These are phyloP conservation scores for Coemansia sp. DNA, from an alignment of 192 early-diverging fungal species.

Conservation along the genomic window DNA sequence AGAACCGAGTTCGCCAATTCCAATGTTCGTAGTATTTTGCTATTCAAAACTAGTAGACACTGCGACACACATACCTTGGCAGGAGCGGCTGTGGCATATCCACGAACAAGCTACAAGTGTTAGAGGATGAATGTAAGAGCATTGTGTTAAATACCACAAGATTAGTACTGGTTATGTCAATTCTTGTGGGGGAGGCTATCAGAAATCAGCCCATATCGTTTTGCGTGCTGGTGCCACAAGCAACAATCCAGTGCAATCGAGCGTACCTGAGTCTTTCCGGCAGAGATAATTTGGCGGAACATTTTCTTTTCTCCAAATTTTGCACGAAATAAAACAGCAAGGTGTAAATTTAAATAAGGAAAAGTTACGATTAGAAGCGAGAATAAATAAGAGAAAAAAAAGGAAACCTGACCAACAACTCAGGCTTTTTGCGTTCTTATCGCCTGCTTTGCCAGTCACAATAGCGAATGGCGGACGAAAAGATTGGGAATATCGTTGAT, in stretches of 20 bases:
- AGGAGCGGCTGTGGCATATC: slow-evolving; percentile 58
- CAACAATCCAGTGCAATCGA: background rate
- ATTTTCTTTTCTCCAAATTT: slow-evolving; percentile 17
- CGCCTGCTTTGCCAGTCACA: background rate
- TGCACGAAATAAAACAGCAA: background rate
- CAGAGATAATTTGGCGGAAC: slow-evolving; percentile 47
- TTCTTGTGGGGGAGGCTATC: background rate
- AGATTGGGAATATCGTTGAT: background rate
- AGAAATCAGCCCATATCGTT: background rate
- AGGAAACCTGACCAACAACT: background rate
- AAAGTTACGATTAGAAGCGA: slow-evolving; percentile 4
- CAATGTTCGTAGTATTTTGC: background rate
- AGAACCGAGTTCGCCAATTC: too few relatives aligned
- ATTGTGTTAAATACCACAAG: background rate
- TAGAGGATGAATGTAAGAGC: background rate
- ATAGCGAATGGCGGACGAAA: background rate
- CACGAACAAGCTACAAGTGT: slow-evolving; percentile 57
- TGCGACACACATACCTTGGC: slow-evolving; percentile 53
- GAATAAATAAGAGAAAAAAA: slow-evolving; percentile 1
- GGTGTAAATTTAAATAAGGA: background rate
- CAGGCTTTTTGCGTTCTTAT: background rate
- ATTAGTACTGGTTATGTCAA: background rate
- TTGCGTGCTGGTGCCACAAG: background rate
- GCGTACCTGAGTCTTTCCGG: slow-evolving; percentile 54
- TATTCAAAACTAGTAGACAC: background rate